Evolutionary conservation across 2,329 filamentous ascomycete genomes (phyloP), one percentile per base, ranked within the genome.

Genomic region (Mycocentrospora acerina): DNA sequence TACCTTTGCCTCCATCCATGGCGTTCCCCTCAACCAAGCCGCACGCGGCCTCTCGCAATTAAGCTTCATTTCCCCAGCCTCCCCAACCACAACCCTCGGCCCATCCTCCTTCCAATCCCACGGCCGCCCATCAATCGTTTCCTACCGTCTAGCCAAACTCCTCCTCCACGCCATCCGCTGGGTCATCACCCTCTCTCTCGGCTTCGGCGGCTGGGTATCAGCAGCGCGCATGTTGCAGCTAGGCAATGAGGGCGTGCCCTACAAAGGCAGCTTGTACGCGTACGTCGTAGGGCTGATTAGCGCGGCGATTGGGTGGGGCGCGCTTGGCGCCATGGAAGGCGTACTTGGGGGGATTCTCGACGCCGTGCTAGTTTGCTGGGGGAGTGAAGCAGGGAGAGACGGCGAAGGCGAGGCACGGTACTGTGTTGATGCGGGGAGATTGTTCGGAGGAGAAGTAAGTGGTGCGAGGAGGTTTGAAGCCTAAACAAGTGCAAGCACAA

Each of bases 201-300:
- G 91, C 1, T 95, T 97, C 59, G 90, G 88, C 4, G 91, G 89
- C n/a, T 98, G 93, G 93, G 88, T 97, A 7, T 86, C 88, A 31
- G 95, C 90, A 24, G 90, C 93, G 9, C 83, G 88, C 47, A 84
- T 86, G 67, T 74, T 96, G 4, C 75, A 78, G 35, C 73, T 93
- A 14, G 73, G 62, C 71, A 59, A 70, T 71, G 43, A 82, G 67
- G 40, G 32, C 46, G 67, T 46, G 55, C 67, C 40, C 32, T 71
- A 67, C 34, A 81, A 81, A 30, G 93, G 93, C 7, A 95, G 89
- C 56, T 76, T 93, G 16, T 98, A 98, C 65, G 93, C 91, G 2
- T 98, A 97, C 60, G 81, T 97, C 2, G 88, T 98, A 15, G 93
- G 90, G 8, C 68, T 98, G 47, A 85, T 97, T 52, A 93, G 93